Base-by-base conservation (phyloP, 306 rosid genomes). In the Sicyos edulis region DNA sequence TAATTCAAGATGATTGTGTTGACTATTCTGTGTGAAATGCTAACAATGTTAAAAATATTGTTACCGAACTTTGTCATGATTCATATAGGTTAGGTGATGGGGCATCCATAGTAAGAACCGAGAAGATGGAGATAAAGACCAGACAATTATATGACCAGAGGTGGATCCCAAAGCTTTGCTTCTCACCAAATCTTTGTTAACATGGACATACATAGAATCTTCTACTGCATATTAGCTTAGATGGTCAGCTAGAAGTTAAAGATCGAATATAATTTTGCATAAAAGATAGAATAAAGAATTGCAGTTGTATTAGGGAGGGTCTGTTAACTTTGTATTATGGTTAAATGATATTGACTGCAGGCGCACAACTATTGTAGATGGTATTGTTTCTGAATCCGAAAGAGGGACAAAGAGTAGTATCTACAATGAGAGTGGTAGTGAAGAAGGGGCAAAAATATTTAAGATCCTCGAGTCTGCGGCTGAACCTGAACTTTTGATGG, bases 401-500 rank as follows among this genome's bases (percentile, higher is more conserved):
- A 83, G 84, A 81, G 92, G 84, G 65, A 61, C 74, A 52, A 76
- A 71, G 59, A 69, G 74, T 77, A 78, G 32, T 79, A 72, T 59
- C 60, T 78, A 71, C 80, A 72, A 83, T 84, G 92, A 85, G 53
- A 76, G 75, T 54, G 81, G 83, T 22, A 83, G 96, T 24, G 96
- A 92, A 72, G 85, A 81, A 80, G 97, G 93, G 72, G 98, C 96
- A 69, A 86, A 83, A 79, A 80, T 92, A 78, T 84, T 85, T 81
- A 83, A 83, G 69, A 83, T 90, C 76, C 88, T 92, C 22, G 93
- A 92, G 88, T 80, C 91, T 65, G 86, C 96, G 16, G 90, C 79
- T 15, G 93, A 92, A 74, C 98, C 98, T 24, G 98, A 90, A 83
- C 80, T 85, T 78, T 76, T 90, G 70, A 88, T 92, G 98, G 96